Conservation (phyloP, 345 rosid species). For the Kandelia obovata region DNA sequence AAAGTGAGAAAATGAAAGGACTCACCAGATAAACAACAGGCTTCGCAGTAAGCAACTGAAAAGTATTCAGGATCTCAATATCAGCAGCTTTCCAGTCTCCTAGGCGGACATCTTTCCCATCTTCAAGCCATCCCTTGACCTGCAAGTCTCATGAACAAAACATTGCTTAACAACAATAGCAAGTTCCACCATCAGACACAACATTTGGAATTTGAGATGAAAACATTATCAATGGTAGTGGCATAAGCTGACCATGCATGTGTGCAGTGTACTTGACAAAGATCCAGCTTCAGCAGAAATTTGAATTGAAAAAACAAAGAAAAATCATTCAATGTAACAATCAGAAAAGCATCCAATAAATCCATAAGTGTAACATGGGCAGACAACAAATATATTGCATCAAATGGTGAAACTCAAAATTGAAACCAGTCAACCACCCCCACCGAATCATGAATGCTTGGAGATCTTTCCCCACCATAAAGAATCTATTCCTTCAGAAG, state of each 20-base stretch:
- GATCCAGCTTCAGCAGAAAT: too few relatives aligned
- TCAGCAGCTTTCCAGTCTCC: conserved; percentile 99
- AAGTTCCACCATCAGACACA: background rate
- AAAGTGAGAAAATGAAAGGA: background rate
- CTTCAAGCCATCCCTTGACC: conserved; percentile 84
- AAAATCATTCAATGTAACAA: too few relatives aligned
- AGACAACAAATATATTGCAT: background rate
- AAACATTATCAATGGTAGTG: background rate
- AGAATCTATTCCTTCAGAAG: too few relatives aligned
- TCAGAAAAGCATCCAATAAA: background rate
- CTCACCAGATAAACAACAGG: conserved; percentile 94
- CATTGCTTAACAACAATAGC: conserved; percentile 8
- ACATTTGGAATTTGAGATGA: background rate
- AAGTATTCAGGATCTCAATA: conserved; percentile 83
- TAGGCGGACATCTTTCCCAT: conserved; percentile 79
- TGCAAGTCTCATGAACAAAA: conserved; percentile 23
- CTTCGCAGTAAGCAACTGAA: conserved; percentile 94
- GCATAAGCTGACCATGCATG: background rate
- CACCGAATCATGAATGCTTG: too few relatives aligned
- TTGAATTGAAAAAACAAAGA: too few relatives aligned
- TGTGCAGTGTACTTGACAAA: too few relatives aligned
- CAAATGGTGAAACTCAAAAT: too few relatives aligned
- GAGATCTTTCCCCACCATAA: too few relatives aligned
- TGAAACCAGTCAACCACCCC: too few relatives aligned
- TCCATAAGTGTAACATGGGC: background rate